Conservation (phyloP, 495 filamentous ascomycete genomes). For the Opeltia flavorubescens region DNA sequence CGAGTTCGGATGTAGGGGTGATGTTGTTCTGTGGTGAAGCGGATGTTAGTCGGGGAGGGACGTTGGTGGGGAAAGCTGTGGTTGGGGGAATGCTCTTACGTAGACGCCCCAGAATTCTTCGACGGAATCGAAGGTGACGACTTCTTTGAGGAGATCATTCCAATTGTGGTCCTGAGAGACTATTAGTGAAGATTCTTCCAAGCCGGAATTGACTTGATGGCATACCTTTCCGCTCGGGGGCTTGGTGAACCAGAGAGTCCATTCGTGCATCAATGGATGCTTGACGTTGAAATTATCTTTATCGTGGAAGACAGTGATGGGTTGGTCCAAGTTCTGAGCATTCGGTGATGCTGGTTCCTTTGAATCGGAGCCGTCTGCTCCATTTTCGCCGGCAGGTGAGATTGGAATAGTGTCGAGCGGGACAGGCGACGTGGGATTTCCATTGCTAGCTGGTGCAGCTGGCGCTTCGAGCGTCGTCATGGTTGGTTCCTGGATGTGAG, state of each 20-base stretch:
- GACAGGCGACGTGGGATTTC: slow-evolving; percentile 24
- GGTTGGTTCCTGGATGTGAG: too few species aligned
- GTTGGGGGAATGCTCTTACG: slow-evolving; percentile 40
- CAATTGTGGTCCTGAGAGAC: slow-evolving; percentile 75
- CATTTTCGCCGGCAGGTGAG: slow-evolving; percentile 43
- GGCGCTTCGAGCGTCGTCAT: slow-evolving; percentile 13
- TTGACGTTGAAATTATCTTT: slow-evolving; percentile 98
- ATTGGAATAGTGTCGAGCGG: slow-evolving; percentile 56
- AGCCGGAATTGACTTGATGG: background rate
- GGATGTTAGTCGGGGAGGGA: background rate
- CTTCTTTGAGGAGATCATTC: slow-evolving; percentile 95
- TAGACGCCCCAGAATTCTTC: slow-evolving; percentile 99
- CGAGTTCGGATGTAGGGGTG: slow-evolving; percentile 82
- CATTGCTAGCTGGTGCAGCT: slow-evolving; percentile 2
- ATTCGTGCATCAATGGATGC: slow-evolving; percentile 88
- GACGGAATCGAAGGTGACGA: slow-evolving; percentile 94
- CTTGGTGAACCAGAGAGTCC: slow-evolving; percentile 99
- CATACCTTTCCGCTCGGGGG: slow-evolving; percentile 86
- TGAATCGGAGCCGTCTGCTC: slow-evolving; percentile 17
- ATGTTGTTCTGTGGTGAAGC: slow-evolving; percentile 74
- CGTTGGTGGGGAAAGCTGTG: background rate
- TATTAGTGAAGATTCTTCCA: slow-evolving; percentile 8
- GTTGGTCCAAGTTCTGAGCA: slow-evolving; percentile 32
- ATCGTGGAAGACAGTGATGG: slow-evolving; percentile 90
- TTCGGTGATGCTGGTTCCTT: slow-evolving; percentile 19